Percentiles rank a stretch among this genome's conserved stretches.
These are phyloP conservation scores for Solanum hybrid DNA, from an alignment of 305 asterid genomes.

Conservation along the genomic window DNA sequence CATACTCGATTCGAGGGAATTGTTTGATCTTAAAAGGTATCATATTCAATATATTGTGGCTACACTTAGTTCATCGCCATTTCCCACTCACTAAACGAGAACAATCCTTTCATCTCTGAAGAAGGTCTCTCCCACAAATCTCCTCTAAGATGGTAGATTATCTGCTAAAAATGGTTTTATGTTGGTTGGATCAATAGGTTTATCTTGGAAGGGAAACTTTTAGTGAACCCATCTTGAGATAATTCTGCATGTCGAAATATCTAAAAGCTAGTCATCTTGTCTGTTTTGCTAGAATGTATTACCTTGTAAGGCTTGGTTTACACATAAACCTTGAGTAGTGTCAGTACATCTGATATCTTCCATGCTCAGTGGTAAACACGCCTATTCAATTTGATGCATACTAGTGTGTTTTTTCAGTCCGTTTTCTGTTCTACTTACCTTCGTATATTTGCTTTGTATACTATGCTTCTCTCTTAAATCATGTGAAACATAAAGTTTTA, in stretches of 20 bases:
- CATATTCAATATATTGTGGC: background rate
- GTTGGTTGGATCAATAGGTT: background rate
- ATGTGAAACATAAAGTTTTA: background rate
- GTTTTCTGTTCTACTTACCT: background rate
- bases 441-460: background rate
- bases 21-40: background rate
- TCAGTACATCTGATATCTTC: background rate
- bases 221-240: background rate
- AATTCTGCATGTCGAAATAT: background rate
- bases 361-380: background rate
- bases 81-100: background rate
- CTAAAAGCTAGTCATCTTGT: background rate
- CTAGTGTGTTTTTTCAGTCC: background rate
- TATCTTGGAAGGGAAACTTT: background rate
- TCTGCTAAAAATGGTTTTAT: background rate
- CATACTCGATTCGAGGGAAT: background rate
- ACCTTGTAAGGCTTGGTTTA: background rate
- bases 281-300: background rate
- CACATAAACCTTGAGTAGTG: background rate
- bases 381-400: background rate
- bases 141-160: background rate
- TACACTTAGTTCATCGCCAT: background rate
- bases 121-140: background rate
- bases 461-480: background rate
- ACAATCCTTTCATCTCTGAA: background rate